These are phyloP conservation scores for Apiospora sp. DNA, from an alignment of 2,329 filamentous ascomycete species.

Conservation along the genomic window DNA sequence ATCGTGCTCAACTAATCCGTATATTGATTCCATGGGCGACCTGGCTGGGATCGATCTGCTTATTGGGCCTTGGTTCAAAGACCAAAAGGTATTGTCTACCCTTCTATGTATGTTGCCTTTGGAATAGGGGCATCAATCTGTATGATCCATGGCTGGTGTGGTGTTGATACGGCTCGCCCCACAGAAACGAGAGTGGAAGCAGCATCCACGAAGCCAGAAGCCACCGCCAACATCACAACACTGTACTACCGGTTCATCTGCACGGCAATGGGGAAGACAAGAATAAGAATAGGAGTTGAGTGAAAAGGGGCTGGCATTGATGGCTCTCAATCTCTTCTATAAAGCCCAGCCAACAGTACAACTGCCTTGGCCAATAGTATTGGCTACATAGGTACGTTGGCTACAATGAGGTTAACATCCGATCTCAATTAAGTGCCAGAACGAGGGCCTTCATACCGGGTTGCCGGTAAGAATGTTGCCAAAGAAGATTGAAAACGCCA, in stretches of 20 bases:
- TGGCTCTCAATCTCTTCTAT: not conserved
- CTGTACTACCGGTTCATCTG: not conserved
- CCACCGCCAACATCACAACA: not conserved
- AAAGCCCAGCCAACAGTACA: not conserved
- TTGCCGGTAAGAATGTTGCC: not conserved
- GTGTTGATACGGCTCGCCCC: too few relatives aligned
- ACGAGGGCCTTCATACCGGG: not conserved
- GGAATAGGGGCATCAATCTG: too few relatives aligned
- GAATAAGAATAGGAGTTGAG: not conserved
- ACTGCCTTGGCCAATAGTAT: too few relatives aligned
- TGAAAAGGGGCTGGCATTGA: not conserved
- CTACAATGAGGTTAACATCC: too few relatives aligned
- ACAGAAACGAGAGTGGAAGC: too few relatives aligned
- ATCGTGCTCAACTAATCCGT: not conserved
- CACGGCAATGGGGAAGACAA: not conserved
- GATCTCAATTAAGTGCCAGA: not conserved
- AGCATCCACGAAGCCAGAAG: not conserved
- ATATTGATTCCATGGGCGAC: too few relatives aligned
- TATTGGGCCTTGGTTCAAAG: too few relatives aligned
- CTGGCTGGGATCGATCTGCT: too few relatives aligned
- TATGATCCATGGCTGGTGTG: too few relatives aligned
- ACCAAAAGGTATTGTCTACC: too few relatives aligned
- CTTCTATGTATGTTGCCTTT: too few relatives aligned
- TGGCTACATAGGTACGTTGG: too few relatives aligned
- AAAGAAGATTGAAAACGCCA: not conserved